Evolutionary conservation across 2,329 filamentous ascomycete species (phyloP), one percentile per base, ranked within the genome.

Genomic region (Aureobasidium sp.): DNA sequence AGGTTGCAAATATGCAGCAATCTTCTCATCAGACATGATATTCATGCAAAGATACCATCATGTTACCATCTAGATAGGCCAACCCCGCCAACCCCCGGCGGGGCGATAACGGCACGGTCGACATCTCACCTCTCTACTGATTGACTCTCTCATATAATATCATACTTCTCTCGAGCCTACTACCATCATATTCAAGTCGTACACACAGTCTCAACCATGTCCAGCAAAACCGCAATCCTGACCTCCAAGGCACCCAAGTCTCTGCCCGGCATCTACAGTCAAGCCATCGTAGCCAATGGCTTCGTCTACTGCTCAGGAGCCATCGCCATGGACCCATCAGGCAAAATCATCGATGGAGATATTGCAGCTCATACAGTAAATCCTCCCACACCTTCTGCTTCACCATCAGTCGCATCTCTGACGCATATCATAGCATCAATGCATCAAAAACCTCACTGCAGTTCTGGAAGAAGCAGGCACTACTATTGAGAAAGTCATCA

Each of bases 221-320:
- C 63, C 14, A 44, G 41, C 42, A 64, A 64, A 45, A 49, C 48
- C n/a, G 37, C 61, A 41, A 16, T 64, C 21, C 34, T 58, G 21
- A 64, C 63, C 34, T 54, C 39, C 5, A 62, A 63, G 27, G 63
- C 61, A 30, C 63, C 61, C 10, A 63, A 62, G 30, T 39, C 61
- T 27, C 47, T 64, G 6, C 58, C 67, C 1, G 69, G 67, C 34
- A 66, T 72, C 63, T 68, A 67, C 64, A 68, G 62, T 63, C 72
- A 74, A 67, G 72, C 72, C 53, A 69, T 74, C 59, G 63, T 73
- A 36, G 70, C 71, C 72, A 84, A 85, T 68, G 85, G 85, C 67
- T 82, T 86, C 71, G 83, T 90, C n/a, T 89, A 87, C 76, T 88
- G 85, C 76, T 87, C 84, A 1, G 87, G 86, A 29, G 79, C 78